These are phyloP conservation scores for Penicillium bialowiezense DNA, from an alignment of 495 filamentous ascomycete species.

Conservation along the genomic window DNA sequence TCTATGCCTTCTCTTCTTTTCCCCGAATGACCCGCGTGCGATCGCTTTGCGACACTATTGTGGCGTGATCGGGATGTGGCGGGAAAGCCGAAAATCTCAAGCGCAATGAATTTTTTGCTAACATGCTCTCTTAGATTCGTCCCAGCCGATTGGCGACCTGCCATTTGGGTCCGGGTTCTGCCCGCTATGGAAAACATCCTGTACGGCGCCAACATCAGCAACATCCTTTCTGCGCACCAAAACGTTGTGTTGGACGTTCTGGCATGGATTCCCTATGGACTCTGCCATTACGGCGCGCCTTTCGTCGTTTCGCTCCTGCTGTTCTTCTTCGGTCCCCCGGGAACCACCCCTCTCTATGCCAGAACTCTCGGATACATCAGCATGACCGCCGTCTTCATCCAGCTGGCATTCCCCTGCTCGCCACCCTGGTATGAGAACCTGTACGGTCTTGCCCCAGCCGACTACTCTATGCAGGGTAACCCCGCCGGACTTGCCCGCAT, in stretches of 20 bases:
- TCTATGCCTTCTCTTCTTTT: not conserved
- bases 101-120: slow-evolving; percentile 6
- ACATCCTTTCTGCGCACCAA: slow-evolving; percentile 87
- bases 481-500: slow-evolving; percentile 87
- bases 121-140: slow-evolving; percentile 62
- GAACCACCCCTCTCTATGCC: slow-evolving; percentile 79
- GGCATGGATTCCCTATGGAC: slow-evolving; percentile 90
- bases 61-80: slow-evolving; percentile 1
- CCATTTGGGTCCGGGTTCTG: slow-evolving; percentile 91
- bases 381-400: slow-evolving; percentile 77
- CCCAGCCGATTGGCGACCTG: slow-evolving; percentile 76
- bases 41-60: no score
- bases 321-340: slow-evolving; percentile 85
- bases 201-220: slow-evolving; percentile 93
- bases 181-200: slow-evolving; percentile 96
- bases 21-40: slow-evolving; percentile 6
- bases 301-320: slow-evolving; percentile 70
- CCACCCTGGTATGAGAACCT: slow-evolving; percentile 94
- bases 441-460: slow-evolving; percentile 83
- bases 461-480: slow-evolving; percentile 84
- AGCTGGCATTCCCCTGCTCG: slow-evolving; percentile 87
- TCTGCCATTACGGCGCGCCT: slow-evolving; percentile 83
- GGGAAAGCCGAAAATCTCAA: not conserved
- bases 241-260: slow-evolving; percentile 77
- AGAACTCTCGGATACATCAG: slow-evolving; percentile 90